phyloP scores from a whole-genome alignment of 192 early-diverging fungal genomes.

The Entomortierella chlamydospora region DNA sequence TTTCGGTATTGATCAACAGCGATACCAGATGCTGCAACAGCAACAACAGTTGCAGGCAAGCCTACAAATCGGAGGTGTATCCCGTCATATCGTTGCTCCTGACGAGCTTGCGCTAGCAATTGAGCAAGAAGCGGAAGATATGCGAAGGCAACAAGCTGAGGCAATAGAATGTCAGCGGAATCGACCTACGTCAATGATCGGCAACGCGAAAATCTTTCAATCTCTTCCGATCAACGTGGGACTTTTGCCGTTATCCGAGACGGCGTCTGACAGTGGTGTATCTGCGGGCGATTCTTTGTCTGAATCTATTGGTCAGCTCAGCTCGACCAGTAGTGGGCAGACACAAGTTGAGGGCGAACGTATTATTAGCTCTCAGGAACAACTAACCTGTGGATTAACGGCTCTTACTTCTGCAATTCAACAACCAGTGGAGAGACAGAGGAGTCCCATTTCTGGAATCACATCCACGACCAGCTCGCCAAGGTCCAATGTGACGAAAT shows the following conservation, averaged over 20 bases:
- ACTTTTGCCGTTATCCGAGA: slow-evolving; percentile 30
- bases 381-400: slow-evolving; percentile 8
- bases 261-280: not conserved
- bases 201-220: not conserved
- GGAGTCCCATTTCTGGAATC: slow-evolving; percentile 36
- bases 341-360: slow-evolving; percentile 10
- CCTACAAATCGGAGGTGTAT: slow-evolving; percentile 20
- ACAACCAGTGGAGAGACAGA: not conserved
- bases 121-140: slow-evolving; percentile 33
- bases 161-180: slow-evolving; percentile 14
- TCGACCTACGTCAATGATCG: slow-evolving; percentile 44
- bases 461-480: not conserved
- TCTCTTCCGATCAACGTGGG: not conserved
- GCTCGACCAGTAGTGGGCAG: not conserved
- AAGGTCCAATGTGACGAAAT: not conserved
- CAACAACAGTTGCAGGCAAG: slow-evolving; percentile 5
- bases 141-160: slow-evolving; percentile 19
- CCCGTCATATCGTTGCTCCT: slow-evolving; percentile 43
- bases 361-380: slow-evolving; percentile 40
- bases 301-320: not conserved
- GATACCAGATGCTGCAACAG: slow-evolving; percentile 10
- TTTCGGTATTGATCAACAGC: slow-evolving; percentile 5
- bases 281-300: not conserved
- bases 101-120: slow-evolving; percentile 43
- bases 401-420: not conserved